Conservation (phyloP, 2,329 filamentous ascomycete genomes). For the Claviceps sp. region DNA sequence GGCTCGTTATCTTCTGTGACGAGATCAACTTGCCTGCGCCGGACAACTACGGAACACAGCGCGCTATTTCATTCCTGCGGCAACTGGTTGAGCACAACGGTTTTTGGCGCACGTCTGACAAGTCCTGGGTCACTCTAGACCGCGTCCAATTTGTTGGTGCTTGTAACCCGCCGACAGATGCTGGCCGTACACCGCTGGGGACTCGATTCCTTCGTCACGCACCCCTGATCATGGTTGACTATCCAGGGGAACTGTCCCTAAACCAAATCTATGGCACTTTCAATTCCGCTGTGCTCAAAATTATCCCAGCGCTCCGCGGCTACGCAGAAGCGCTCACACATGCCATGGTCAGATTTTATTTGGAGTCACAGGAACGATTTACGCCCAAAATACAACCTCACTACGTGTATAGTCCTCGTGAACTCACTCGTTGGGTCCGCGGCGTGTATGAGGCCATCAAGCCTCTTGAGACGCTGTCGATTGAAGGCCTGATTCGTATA, state of each 20-base stretch:
- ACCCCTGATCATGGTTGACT: conserved; percentile 99
- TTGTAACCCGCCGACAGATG: conserved; percentile 96
- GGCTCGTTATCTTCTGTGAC: conserved; percentile 97
- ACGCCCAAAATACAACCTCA: conserved; percentile 95
- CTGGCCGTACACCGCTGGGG: conserved; percentile 87
- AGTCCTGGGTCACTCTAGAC: conserved; percentile 94
- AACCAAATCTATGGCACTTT: conserved; percentile 98
- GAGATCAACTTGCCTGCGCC: conserved; percentile 98
- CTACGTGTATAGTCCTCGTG: conserved; percentile 98
- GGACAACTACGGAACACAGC: conserved; percentile 93
- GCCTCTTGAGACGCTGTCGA: conserved; percentile 71
- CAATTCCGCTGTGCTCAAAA: conserved; percentile 91
- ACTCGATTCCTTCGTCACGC: conserved; percentile 90
- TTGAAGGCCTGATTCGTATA: conserved; percentile 89
- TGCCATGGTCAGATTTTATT: conserved; percentile 94
- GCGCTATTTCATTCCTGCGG: conserved; percentile 91
- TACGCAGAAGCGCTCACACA: conserved; percentile 90
- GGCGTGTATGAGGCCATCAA: conserved; percentile 95
- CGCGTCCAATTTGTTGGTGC: conserved; percentile 98
- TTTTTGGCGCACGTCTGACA: conserved; percentile 96
- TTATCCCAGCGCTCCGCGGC: conserved; percentile 85
- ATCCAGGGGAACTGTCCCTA: conserved; percentile 87
- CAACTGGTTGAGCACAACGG: conserved; percentile 98
- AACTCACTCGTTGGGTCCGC: conserved; percentile 93
- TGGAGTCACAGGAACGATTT: conserved; percentile 88